Conservation (phyloP, 2,329 filamentous ascomycete genomes). For the Elsinoe perseae region DNA sequence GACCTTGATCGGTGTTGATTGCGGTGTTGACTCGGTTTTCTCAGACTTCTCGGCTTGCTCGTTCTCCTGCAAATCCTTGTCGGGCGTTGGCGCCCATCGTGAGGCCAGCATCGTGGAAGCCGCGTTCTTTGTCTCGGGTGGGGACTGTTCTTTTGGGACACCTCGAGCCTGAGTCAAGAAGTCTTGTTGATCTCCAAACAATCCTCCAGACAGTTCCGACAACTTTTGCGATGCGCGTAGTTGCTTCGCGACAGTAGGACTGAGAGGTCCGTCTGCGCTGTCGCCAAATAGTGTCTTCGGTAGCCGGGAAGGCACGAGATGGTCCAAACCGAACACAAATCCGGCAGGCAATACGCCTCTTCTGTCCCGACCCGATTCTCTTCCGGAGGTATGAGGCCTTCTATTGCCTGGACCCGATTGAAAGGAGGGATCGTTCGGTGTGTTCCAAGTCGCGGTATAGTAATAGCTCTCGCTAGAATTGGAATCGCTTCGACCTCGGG, state of each 20-base stretch:
- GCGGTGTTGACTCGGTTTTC: constrained; percentile 3
- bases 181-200: constrained; percentile 10
- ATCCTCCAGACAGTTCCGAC: background rate
- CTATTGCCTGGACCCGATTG: background rate
- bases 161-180: constrained; percentile 11
- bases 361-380: background rate
- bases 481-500: constrained; percentile 2
- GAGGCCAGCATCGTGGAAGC: constrained; percentile 21
- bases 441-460: constrained; percentile 15
- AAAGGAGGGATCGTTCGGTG: constrained; percentile 8
- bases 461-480: constrained; percentile 13
- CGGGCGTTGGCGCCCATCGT: constrained; percentile 26
- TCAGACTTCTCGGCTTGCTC: background rate
- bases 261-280: constrained; percentile 20
- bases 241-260: constrained; percentile 12
- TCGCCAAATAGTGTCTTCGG: constrained; percentile 24
- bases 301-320: constrained; percentile 29
- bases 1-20: background rate
- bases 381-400: constrained; percentile 6
- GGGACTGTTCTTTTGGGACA: background rate
- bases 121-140: background rate
- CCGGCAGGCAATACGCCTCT: background rate
- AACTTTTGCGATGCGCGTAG: constrained; percentile 4
- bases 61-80: constrained; percentile 11
- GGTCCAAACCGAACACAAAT: constrained; percentile 28